These are phyloP conservation scores for Aphanomyces invadans DNA, from an alignment of 352 stramenopile species.

Conservation along the genomic window DNA sequence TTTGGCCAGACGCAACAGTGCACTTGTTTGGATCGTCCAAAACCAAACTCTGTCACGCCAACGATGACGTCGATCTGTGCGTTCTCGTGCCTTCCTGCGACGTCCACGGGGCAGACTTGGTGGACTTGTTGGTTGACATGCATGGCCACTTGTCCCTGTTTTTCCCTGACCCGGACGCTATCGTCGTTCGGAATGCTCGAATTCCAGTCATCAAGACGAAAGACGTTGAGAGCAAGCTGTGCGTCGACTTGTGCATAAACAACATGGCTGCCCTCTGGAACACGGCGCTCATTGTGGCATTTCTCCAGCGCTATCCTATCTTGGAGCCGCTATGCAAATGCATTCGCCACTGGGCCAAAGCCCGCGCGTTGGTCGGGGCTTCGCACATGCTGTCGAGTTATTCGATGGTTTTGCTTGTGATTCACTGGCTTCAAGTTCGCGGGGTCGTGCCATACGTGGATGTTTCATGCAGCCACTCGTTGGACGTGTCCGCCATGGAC, in stretches of 20 bases:
- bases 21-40: constrained; percentile 61
- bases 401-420: constrained; percentile 51
- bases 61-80: constrained; percentile 61
- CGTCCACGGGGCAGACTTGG: constrained; percentile 43
- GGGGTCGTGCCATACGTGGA: constrained; percentile 42
- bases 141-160: constrained; percentile 66
- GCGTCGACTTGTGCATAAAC: constrained; percentile 74
- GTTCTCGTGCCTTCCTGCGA: constrained; percentile 49
- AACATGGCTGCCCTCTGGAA: constrained; percentile 79
- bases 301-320: constrained; percentile 28
- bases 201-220: constrained; percentile 61
- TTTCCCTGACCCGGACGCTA: constrained; percentile 26
- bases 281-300: constrained; percentile 42
- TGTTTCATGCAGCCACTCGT: not conserved
- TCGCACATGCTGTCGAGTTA: constrained; percentile 48
- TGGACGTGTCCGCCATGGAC: constrained; percentile 23
- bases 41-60: constrained; percentile 33
- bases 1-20: constrained; percentile 63
- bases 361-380: not conserved
- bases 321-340: not conserved
- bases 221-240: constrained; percentile 34
- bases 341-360: constrained; percentile 9
- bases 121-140: constrained; percentile 44
- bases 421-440: constrained; percentile 58
- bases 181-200: constrained; percentile 44